Evolutionary conservation across 371 early-diverging fungal species (phyloP).

Genomic region (Mucor plumbeus): DNA sequence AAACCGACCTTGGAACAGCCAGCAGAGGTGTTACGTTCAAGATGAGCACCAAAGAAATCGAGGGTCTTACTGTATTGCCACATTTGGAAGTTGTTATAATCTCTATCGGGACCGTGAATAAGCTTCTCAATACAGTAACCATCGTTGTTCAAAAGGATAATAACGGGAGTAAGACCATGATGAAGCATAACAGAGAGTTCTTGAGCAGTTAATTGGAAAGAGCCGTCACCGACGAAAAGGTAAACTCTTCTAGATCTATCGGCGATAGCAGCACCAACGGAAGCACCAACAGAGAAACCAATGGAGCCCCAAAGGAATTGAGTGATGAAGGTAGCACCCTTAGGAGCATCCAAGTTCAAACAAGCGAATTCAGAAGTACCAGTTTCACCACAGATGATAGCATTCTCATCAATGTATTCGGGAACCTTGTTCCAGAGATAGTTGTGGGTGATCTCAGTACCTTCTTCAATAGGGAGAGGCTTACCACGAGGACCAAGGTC

Average conservation of each 20-base stretch:
- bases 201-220: constrained; percentile 58
- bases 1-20: constrained; percentile 30
- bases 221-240: constrained; percentile 60
- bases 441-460: constrained; percentile 43
- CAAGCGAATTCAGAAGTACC: constrained; percentile 58
- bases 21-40: constrained; percentile 26
- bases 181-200: constrained; percentile 58
- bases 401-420: constrained; percentile 38
- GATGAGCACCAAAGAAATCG: constrained; percentile 46
- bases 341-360: constrained; percentile 43
- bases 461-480: constrained; percentile 26
- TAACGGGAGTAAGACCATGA: constrained; percentile 48
- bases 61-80: constrained; percentile 55
- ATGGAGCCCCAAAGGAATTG: constrained; percentile 55
- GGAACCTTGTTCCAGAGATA: constrained; percentile 52
- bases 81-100: constrained; percentile 58
- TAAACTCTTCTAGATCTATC: constrained; percentile 36
- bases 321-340: constrained; percentile 37
- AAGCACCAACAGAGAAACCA: constrained; percentile 47
- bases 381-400: constrained; percentile 55
- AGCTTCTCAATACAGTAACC: constrained; percentile 60
- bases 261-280: constrained; percentile 45
- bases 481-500: constrained; percentile 34
- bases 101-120: constrained; percentile 53
- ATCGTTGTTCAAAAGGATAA: constrained; percentile 58